phyloP scores from a whole-genome alignment of 805 yeast genomes.

The Starmerella roubikii region DNA sequence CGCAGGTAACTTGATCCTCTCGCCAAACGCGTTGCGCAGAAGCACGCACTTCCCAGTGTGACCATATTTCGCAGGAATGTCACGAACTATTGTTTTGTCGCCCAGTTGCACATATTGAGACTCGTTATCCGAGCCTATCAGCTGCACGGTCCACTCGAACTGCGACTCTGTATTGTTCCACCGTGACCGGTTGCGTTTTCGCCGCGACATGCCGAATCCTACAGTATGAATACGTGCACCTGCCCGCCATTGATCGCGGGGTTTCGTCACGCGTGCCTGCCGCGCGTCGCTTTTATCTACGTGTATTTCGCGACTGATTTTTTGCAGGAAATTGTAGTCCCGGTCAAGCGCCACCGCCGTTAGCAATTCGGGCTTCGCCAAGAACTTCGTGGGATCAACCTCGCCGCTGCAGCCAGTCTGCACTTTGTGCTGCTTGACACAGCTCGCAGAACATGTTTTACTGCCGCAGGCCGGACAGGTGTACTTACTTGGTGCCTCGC shows the following conservation, averaged over 20 bases:
- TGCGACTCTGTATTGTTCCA: conserved; percentile 50
- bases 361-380: conserved; percentile 37
- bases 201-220: conserved; percentile 65
- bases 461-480: conserved; percentile 67
- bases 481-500: conserved; percentile 35
- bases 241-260: conserved; percentile 36
- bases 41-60: conserved; percentile 10
- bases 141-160: conserved; percentile 68
- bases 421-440: conserved; percentile 58
- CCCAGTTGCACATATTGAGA: conserved; percentile 12
- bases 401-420: conserved; percentile 52
- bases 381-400: conserved; percentile 46
- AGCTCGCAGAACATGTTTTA: conserved; percentile 54
- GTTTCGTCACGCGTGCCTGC: conserved; percentile 19
- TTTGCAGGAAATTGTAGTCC: conserved; percentile 64
- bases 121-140: conserved; percentile 20
- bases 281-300: conserved; percentile 39
- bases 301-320: conserved; percentile 45
- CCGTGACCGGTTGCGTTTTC: conserved; percentile 48
- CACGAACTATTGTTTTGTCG: conserved; percentile 12
- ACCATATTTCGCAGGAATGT: conserved; percentile 1
- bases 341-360: conserved; percentile 43
- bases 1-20: conserved; percentile 9
- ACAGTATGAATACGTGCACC: conserved; percentile 52
- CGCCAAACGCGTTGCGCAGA: conserved; percentile 17